Evolutionary conservation across 306 rosid species (phyloP).

Genomic region (Acmispon strigosus): DNA sequence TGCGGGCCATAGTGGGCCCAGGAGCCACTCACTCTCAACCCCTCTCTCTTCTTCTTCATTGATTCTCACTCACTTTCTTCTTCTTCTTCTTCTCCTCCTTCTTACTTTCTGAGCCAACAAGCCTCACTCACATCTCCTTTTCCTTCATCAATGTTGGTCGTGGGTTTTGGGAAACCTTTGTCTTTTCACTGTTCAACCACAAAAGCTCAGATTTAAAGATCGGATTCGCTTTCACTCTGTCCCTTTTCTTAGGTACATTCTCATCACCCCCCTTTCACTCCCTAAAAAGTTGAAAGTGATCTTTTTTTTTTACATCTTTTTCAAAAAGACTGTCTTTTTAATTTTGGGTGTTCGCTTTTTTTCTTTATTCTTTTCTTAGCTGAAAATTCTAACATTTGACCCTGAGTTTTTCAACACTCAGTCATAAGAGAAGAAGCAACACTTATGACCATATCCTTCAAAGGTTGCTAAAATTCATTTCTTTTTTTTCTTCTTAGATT

Average conservation of each 20-base stretch:
- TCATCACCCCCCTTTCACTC: conserved; percentile 30
- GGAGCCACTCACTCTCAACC: not conserved
- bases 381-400: conserved; percentile 41
- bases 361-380: not conserved
- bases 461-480: conserved; percentile 19
- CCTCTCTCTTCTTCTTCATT: not conserved
- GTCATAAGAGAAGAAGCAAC: not conserved
- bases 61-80: conserved; percentile 16
- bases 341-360: not conserved
- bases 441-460: not conserved
- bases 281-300: conserved; percentile 25
- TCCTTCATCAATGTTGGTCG: conserved; percentile 22
- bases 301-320: not conserved
- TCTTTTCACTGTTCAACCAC: conserved; percentile 37
- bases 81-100: conserved; percentile 10
- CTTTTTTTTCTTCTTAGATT: not conserved
- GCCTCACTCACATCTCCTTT: not conserved
- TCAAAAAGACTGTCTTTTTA: not conserved
- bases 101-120: conserved; percentile 20
- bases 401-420: conserved; percentile 42
- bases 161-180: conserved; percentile 34
- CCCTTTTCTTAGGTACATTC: conserved; percentile 51
- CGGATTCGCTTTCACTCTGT: conserved; percentile 53
- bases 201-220: conserved; percentile 42
- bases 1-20: conserved; percentile 25